Evolutionary conservation across 495 filamentous ascomycete genomes (phyloP).

Genomic region (Hypoxylon cercidicola): DNA sequence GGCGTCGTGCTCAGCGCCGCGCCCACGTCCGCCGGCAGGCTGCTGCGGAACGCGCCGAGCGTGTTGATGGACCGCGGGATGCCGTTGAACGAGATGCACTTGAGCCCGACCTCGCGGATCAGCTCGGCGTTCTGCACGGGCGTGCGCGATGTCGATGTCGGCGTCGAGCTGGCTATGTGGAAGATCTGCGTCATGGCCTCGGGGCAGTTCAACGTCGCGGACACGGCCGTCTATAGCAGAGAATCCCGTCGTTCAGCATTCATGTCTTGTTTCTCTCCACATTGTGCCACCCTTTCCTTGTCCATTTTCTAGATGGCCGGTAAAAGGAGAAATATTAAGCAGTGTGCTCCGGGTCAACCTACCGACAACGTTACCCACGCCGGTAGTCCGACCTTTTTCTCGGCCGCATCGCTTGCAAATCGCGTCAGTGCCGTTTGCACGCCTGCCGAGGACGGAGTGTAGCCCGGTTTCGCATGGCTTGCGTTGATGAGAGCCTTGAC

Average conservation of each 20-base stretch:
- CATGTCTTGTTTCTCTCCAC: neutral
- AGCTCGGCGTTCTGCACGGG: slow-evolving; percentile 71
- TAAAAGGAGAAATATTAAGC: neutral
- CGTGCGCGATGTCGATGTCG: slow-evolving; percentile 49
- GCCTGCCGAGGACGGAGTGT: slow-evolving; percentile 62
- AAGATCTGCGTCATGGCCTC: slow-evolving; percentile 63
- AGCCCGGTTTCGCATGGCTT: slow-evolving; percentile 71
- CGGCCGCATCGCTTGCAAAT: slow-evolving; percentile 60
- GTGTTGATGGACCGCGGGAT: slow-evolving; percentile 84
- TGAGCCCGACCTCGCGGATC: slow-evolving; percentile 82
- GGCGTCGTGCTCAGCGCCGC: slow-evolving; percentile 58
- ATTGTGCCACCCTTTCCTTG: neutral
- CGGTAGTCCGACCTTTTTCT: slow-evolving; percentile 55
- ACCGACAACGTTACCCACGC: slow-evolving; percentile 48
- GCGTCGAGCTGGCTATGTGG: slow-evolving; percentile 40
- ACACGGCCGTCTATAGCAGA: slow-evolving; percentile 67
- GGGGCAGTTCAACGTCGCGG: slow-evolving; percentile 80
- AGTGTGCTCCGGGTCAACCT: slow-evolving; percentile 9
- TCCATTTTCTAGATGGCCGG: slow-evolving; percentile 1
- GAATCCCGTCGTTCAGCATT: slow-evolving; percentile 8
- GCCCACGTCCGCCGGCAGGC: slow-evolving; percentile 61
- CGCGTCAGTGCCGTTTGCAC: slow-evolving; percentile 65
- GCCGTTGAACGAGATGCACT: slow-evolving; percentile 87
- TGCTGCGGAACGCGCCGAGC: slow-evolving; percentile 70
- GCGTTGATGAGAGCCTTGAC: slow-evolving; percentile 79